Base-by-base conservation (phyloP, 306 rosid species). In the Vigna radiata region DNA sequence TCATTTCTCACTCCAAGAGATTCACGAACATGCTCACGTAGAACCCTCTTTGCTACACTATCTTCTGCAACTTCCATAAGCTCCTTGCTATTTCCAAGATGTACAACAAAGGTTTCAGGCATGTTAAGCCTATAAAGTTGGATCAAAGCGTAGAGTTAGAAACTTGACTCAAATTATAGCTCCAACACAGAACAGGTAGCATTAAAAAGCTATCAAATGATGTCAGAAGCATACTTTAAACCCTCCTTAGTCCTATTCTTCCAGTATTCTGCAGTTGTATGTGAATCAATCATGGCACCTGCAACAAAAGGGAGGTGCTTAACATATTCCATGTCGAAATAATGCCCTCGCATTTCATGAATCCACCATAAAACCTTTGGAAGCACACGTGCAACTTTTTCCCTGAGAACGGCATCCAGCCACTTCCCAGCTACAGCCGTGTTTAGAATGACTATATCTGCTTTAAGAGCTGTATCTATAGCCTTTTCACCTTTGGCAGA, bases 321-420 rank as follows among this genome's bases (percentile, higher is more conserved):
- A 85, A 95, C 98, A 88, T 90, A 90, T 83, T 89, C 98, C 90
- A 86, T 80, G 82, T 89, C 92, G 96, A 95, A 95, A 87, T 95
- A 95, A 85, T 95, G 89, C 84, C 97, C 97, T 37, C 97, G 95
- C 97, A 95, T 95, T 83, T 95, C 97, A 86, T 92, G 99, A 87
- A 95, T 95, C 99, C 99, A 95, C 99, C 99, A 95, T 72, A 95
- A 89, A 83, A 92, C 96, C 92, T 92, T 95, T 31, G 99, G 97
- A 83, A 95, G 96, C 65, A 92, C 91, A 2, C 5, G 74, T 46
- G 89, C 75, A 81, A 92, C 90, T 72, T 90, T 92, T 64, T 90
- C 97, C 88, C 88, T 92, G 61, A 92, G 83, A 73, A 91, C 90
- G 12, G 86, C 88, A 89, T 90, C 99, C 79, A 95, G 85, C 99